Evolutionary conservation across 768 basidiomycete species (phyloP), one percentile per base, ranked within the genome.

Genomic region (Mycena latifolia): DNA sequence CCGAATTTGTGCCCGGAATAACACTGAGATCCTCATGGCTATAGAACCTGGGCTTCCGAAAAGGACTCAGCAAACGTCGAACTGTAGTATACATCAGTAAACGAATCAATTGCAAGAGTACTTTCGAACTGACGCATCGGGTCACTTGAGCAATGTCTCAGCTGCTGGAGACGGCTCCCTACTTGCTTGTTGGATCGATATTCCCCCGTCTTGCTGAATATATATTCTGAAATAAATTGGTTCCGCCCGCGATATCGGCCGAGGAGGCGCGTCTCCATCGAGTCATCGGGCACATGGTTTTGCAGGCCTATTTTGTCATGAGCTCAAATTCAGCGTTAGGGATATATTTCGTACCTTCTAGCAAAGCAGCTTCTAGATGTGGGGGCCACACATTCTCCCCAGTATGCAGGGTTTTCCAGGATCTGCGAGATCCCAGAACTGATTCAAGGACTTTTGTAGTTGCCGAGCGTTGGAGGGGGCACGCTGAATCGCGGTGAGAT

Each of bases 141-240:
- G 29, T 29, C 61, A 14, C 18, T 25, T 3, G 28, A 33, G 9
- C 15, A 45, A 7, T 61, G 22, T 22, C 61, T 28, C 7, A 62
- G 29, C 24, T 62, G 61, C 25, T 62, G 61, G 10, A 62, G 53
- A 7, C 84, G 82, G 71, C 80, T 82, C 61, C 85, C 84, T 45
- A 86, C 84, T 72, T 85, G 84, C 64, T 85, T 85, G 48, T 82
- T 76, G 17, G 84, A 81, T 67, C 84, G 78, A 51, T 76, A 76
- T 69, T 82, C 78, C 15, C 85, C 82, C 3, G 84, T 86, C 33
- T 72, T 74, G 9, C 70, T 75, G 74, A 77, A 79, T 72, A 85
- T 85, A 74, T 85, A 82, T 60, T 85, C 81, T 61, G 84, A 82
- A 67, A 85, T 82, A 75, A 85, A 86, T 54, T 80, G 80, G 77